Conservation (phyloP, 129 eudicot genomes). For the Chrysanthemum makinoi region DNA sequence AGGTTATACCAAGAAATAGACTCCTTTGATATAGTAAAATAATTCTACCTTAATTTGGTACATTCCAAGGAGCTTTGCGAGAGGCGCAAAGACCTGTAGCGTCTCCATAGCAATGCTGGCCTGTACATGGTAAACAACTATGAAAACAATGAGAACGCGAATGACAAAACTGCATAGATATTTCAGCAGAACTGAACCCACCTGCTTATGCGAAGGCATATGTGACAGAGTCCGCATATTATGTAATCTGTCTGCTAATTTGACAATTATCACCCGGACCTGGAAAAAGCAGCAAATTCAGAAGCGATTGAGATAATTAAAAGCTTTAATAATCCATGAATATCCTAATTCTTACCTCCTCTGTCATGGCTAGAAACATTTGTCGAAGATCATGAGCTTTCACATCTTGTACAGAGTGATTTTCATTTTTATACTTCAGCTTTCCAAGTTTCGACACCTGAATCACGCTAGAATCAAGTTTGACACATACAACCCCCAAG, state of each 20-base stretch:
- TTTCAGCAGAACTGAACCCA: slow-evolving; percentile 25
- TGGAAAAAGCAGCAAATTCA: slow-evolving; percentile 34
- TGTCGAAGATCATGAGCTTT: slow-evolving; percentile 97
- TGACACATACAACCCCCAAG: slow-evolving; percentile 14
- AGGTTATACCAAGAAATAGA: slow-evolving; percentile 6
- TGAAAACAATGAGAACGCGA: slow-evolving; percentile 13
- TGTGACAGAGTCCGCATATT: slow-evolving; percentile 98
- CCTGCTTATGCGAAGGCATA: slow-evolving; percentile 99
- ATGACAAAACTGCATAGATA: neutral
- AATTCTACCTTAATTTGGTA: slow-evolving; percentile 45
- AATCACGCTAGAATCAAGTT: slow-evolving; percentile 22
- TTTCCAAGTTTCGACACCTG: slow-evolving; percentile 98
- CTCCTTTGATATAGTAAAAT: neutral
- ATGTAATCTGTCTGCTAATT: slow-evolving; percentile 98
- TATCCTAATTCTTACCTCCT: slow-evolving; percentile 53
- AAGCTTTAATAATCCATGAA: slow-evolving; percentile 14
- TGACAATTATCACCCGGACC: slow-evolving; percentile 98
- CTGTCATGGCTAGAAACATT: slow-evolving; percentile 99
- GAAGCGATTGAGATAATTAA: slow-evolving; percentile 15
- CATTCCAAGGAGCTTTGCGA: slow-evolving; percentile 43
- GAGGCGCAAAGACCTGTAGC: slow-evolving; percentile 51
- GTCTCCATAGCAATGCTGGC: slow-evolving; percentile 96
- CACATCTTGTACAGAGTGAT: slow-evolving; percentile 81
- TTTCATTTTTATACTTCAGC: slow-evolving; percentile 77
- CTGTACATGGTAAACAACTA: slow-evolving; percentile 45